Evolutionary conservation across 208 protist species (phyloP), one percentile per base, ranked within the genome.

Genomic region (Crithidia mellificae): DNA sequence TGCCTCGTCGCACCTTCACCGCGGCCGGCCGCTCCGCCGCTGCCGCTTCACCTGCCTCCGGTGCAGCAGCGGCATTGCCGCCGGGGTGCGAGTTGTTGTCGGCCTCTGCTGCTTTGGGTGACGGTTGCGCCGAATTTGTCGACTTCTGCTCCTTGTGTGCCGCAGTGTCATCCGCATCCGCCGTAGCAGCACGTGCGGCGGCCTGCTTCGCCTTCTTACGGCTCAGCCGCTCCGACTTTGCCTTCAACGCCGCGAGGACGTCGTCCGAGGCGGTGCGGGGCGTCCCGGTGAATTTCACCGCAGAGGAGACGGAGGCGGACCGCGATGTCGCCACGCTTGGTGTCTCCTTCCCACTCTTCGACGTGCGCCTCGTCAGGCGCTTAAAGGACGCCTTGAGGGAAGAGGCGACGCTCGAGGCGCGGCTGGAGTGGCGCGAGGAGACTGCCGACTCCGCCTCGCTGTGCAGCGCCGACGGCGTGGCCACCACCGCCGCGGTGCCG

Each of bases 191-290:
- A 6, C 14, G n/a, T 7, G 47, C 49, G 17, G 62, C 49, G 34
- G 62, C 62, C 32, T 20, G 22, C 59, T 50, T 39, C 11, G 59
- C 47, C 32, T 19, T 54, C 25, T 34, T 49, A 27, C 30, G 63
- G 32, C 68, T 56, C 41, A 38, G 14, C 25, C 56, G 32, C 27
- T 56, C 61, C 6, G 68, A 57, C 34, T 55, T 49, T 17, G 11
- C 43, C 54, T 54, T 32, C 68, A 46, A 34, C 17, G 15, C 46
- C 17, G 30, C 20, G 22, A 68, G 52, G 12, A 34, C 24, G 44
- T 74, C 44, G 6, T 68, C 68, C 0, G 68, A 39, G 8, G 46
- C 14, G 27, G 52, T 50, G n/a, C 46, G 24, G 12, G 53, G 27
- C 19, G 43, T 27, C 32, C 4, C 15, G 27, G 12, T 4, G 25